Evolutionary conservation across 1,139 yeast genomes (phyloP).

Genomic region (Debaryomycetaceae sp.): DNA sequence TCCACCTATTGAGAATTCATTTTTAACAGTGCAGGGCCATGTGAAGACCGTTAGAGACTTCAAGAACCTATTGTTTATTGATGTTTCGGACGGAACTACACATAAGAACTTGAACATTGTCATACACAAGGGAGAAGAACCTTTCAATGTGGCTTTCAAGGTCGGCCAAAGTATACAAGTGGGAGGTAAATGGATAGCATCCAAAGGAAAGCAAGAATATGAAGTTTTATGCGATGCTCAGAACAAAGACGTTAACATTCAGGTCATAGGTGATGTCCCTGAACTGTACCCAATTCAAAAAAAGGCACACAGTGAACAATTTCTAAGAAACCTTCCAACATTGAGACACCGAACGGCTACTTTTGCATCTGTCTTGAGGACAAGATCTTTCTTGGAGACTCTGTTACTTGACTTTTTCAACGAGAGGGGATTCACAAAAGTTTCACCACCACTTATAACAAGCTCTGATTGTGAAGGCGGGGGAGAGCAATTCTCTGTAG

Average conservation of each 20-base stretch:
- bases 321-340: conserved; percentile 66
- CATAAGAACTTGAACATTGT: conserved; percentile 58
- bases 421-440: conserved; percentile 57
- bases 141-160: conserved; percentile 43
- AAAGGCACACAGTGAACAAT: conserved; percentile 64
- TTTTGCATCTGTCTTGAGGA: conserved; percentile 62
- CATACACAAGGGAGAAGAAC: conserved; percentile 32
- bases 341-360: conserved; percentile 72
- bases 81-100: conserved; percentile 73
- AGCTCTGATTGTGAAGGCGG: conserved; percentile 97
- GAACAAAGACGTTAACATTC: conserved; percentile 17
- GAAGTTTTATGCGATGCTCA: conserved; percentile 29
- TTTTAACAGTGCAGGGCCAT: conserved; percentile 56
- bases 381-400: conserved; percentile 65
- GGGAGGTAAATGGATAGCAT: conserved; percentile 31
- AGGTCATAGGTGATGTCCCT: conserved; percentile 51
- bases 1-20: conserved; percentile 25
- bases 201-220: conserved; percentile 30
- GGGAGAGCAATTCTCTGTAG: conserved; percentile 74
- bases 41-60: conserved; percentile 66
- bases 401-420: conserved; percentile 55
- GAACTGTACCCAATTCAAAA: conserved; percentile 80
- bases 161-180: conserved; percentile 41
- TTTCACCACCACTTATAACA: conserved; percentile 82
- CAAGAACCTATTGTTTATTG: conserved; percentile 77